A percentile compares a stretch with the other conserved stretches of the same genome.
Evolutionary conservation across 257 asterid genomes (phyloP).

Genomic region (Solanum chmielewskii): DNA sequence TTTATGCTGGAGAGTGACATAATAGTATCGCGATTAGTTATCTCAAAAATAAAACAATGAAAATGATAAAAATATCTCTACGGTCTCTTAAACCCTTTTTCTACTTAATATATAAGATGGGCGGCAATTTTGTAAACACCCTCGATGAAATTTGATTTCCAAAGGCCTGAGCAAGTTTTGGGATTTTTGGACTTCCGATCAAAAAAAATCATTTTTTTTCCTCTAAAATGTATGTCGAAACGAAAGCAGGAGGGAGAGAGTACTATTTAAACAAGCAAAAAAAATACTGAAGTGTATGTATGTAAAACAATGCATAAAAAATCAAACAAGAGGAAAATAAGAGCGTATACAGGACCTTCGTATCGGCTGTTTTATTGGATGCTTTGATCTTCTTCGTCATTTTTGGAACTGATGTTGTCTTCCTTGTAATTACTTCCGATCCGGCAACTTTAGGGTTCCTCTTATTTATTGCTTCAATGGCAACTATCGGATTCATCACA

Average conservation of each 20-base stretch:
- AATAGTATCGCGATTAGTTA: neutral
- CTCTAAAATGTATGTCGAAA: neutral
- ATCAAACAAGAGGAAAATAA: neutral
- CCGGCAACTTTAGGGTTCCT: neutral
- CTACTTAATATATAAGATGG: neutral
- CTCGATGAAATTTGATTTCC: neutral
- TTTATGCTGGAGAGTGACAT: neutral
- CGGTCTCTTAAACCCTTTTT: too few species aligned
- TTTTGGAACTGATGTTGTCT: neutral
- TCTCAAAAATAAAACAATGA: neutral
- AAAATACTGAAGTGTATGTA: neutral
- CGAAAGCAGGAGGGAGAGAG: neutral
- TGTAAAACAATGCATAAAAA: neutral
- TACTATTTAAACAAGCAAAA: neutral
- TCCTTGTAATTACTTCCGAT: neutral
- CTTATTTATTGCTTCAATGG: neutral
- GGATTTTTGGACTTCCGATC: neutral
- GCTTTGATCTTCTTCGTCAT: neutral
- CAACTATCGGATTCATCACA: neutral
- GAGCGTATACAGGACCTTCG: neutral
- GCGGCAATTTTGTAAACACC: neutral
- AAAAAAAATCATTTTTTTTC: too few species aligned
- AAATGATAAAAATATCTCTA: neutral
- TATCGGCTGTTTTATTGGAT: neutral
- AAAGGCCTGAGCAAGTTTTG: neutral